Base-by-base conservation (phyloP, 2,329 filamentous ascomycete genomes). In the Volutella citrinella region DNA sequence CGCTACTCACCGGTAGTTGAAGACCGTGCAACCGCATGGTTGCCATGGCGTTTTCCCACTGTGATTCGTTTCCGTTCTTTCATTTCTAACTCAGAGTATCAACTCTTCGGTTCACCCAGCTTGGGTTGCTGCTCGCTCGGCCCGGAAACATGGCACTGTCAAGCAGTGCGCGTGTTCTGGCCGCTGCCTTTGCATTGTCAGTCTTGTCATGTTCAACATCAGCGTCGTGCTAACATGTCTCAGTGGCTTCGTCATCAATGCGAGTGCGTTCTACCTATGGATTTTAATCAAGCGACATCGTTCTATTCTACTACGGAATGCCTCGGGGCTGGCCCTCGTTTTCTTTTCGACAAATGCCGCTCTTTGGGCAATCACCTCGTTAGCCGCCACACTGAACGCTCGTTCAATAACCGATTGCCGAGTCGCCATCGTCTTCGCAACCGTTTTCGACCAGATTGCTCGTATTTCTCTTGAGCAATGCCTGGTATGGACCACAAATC, bases 251-350 rank as follows among this genome's bases (percentile, higher is more conserved):
- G 63, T 78, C 36, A 64, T 76, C 47, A 71, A 71, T 51, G 69
- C 72, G 34, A 69, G 74, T 19, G 64, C 67, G 30, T 63, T 63
- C 27, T 64, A 67, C 31, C 58, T 69, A 45, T 60, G 71, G 55
- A 61, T 72, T 47, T 59, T 66, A 41, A 62, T 66, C 42, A 70
- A 61, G 51, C 66, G 68, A 46, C 63, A 73, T 63, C 63, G 67
- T 52, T 65, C 64, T 40, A 58, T 68, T 24, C 57, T 76, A 40
- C 65, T 74, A 53, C 67, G 70, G 58, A 72, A 78, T 61, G 71
- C 73, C 63, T 68, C 70, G 74, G 78, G 76, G 75, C 76, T 80
- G 74, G 74, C 69, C 74, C 75, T 80, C 73, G 60, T 70, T 51
- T 57, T 63, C 45, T 78, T 78, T 54, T 65, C 78, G 50, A 41